Base-by-base conservation (phyloP, 148 eudicot genomes). In the Amaranthus hypochondriacus region DNA sequence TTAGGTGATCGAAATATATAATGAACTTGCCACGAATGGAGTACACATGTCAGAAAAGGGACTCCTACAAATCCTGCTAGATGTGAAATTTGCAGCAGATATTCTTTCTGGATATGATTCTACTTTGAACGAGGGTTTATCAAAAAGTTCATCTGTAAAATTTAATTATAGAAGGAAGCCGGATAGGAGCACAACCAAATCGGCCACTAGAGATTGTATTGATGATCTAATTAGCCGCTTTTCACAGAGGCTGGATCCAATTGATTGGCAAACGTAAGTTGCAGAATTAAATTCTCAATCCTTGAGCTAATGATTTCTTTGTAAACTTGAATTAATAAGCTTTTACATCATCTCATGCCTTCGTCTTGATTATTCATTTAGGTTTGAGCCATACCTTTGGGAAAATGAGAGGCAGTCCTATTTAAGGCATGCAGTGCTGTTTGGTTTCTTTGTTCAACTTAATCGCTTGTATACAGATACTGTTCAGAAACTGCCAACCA, bases 371-470 rank as follows among this genome's bases (percentile, higher is more conserved):
- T 4, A 39, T 42, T 66, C 5, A 55, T 81, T 81, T 79, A 95
- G 99, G 86, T 92, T 84, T 79, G 94, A 95, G 78, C 97, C 97
- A 51, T 95, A 92, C 81, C 84, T 95, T 44, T 92, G 97, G 99
- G 96, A 95, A 84, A 95, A 92, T 83, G 99, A 90, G 84, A 95
- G 80, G 77, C 99, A 95, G 82, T 90, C 93, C 48, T 92, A 90
- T 76, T 86, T 95, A 62, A 86, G 99, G 75, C 97, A 95, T 75
- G 93, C 97, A 76, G 92, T 95, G 74, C 93, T 95, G 46, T 92
- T 87, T 73, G 99, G 99, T 43, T 95, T 95, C 87, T 95, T 95
- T 84, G 96, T 92, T 79, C 99, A 95, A 82, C 96, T 95, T 68
- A 90, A 88, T 77, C 85, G 97, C 79, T 68, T 89, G 80, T 91